phyloP scores from a whole-genome alignment of 2,329 filamentous ascomycete genomes.

The Ascochyta rabiei region DNA sequence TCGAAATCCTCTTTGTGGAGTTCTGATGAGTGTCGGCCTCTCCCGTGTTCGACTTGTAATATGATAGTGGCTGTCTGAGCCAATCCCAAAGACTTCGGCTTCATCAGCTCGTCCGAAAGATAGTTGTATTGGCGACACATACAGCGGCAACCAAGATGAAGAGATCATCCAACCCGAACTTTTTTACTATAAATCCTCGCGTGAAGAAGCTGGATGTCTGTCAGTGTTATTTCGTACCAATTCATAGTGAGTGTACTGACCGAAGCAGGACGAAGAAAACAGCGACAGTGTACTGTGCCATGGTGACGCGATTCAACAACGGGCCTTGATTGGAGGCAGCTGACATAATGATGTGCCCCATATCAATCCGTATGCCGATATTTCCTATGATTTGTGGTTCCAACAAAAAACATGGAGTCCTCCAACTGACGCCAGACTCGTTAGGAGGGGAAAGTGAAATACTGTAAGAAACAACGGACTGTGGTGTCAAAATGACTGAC shows the following conservation, averaged over 20 bases:
- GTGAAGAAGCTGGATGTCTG: slow-evolving; percentile 28
- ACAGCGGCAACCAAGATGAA: slow-evolving; percentile 36
- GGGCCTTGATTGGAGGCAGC: slow-evolving; percentile 27
- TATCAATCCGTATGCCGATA: slow-evolving; percentile 17
- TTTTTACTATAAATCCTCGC: slow-evolving; percentile 32
- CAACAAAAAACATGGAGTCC: slow-evolving; percentile 19
- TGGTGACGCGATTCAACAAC: slow-evolving; percentile 29
- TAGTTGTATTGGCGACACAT: neutral
- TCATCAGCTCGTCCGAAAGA: neutral
- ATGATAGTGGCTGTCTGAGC: slow-evolving; percentile 35
- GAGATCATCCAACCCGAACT: slow-evolving; percentile 34
- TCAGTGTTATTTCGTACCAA: neutral
- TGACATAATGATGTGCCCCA: slow-evolving; percentile 30
- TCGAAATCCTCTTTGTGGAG: slow-evolving; percentile 26
- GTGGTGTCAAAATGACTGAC: neutral
- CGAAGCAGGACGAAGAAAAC: slow-evolving; percentile 32
- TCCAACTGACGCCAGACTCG: slow-evolving; percentile 3
- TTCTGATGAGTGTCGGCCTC: slow-evolving; percentile 27
- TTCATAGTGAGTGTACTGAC: slow-evolving; percentile 12
- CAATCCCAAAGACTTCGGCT: slow-evolving; percentile 24
- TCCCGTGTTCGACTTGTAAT: slow-evolving; percentile 34
- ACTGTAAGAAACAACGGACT: neutral
- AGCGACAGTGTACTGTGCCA: slow-evolving; percentile 29
- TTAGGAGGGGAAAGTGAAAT: neutral
- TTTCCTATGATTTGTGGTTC: slow-evolving; percentile 7